Evolutionary conservation across 371 early-diverging fungal species (phyloP), one percentile per base, ranked within the genome.

Genomic region (Circinella minor): DNA sequence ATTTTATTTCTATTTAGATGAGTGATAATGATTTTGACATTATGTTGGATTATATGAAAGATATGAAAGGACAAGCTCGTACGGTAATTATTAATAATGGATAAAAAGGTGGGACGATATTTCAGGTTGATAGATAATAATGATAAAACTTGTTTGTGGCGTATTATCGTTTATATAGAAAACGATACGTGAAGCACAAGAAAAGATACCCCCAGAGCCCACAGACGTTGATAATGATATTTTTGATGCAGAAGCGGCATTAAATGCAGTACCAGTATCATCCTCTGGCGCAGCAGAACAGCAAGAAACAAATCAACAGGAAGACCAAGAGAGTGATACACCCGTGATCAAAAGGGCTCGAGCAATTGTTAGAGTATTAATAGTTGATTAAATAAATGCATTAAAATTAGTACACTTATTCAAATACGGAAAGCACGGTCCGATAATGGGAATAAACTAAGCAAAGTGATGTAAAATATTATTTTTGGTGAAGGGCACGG

Each of bases 161-260:
- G 3, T 55, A 17, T 62, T 3, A 13, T 68, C 8, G 5, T 51
- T 61, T 54, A 36, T 37, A 48, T 72, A 78, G 77, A 74, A 70
- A 71, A 67, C 75, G 1, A 70, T 67, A 67, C 70, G 68, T 61
- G 77, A 79, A 61, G 79, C 82, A 70, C 71, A 77, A 66, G 65
- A 54, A 10, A 66, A 60, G 38, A 71, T 72, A 36, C 71, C 65
- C 59, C 59, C 69, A 43, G 61, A 55, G 20, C 43, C 70, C 62
- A 71, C 65, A 13, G 65, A 61, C 54, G 71, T 73, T 27, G 76
- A 80, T 59, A 74, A 72, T 18, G 81, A 80, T 67, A 77, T 77
- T 60, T 80, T 79, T 64, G 81, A 83, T 74, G 83, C 82, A 36
- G 82, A 82, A 71, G 80, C 80, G 54, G 54, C 80, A 66, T 69